Base-by-base conservation (phyloP, 2,329 filamentous ascomycete species). In the Aspergillus novoparasiticus region DNA sequence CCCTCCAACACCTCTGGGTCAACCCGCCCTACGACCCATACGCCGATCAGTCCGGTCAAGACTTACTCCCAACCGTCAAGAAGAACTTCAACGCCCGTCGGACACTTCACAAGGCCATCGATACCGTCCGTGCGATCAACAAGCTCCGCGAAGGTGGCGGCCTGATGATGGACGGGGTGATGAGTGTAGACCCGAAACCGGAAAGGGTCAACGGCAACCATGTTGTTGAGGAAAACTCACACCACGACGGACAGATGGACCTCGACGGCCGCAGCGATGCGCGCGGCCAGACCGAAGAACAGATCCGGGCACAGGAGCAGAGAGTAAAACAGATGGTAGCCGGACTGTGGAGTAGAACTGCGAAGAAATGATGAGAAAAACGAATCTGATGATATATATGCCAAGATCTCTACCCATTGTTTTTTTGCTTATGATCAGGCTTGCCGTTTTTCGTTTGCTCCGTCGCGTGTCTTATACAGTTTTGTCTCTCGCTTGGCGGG, bases 1-100 rank as follows among this genome's bases (percentile, higher is more conserved):
- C 87, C 2, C 81, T 90, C 4, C 84, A 85, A 53, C 87, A 89
- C 69, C 80, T 84, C n/a, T 90, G 87, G 86, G 86, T 89, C 70
- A 86, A 84, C 59, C 84, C 85, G 34, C 82, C 85, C 2, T 80
- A 83, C 62, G 82, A 83, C 64, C 79, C 79, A n/a, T 65, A 59
- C 26, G 57, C 71, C 69, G 70, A 68, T 56, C 66, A 71, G 54
- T 63, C 71, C 34, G 76, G 77, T 28, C 81, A 84, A 68, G 87
- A 90, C 76, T 78, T 90, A 34, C 76, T 90, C 55, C 87, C 87
- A 2, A 87, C 84, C 0, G 85, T 90, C 66, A 89, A 89, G 82
- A 89, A 89, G 82, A 90, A 90, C 73, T 90, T 90, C 81, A 90
- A 90, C 66, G 87, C 87, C 1, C 79, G 87, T 2, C 80, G 87